phyloP scores from a whole-genome alignment of 192 early-diverging fungal species.

The Entomortierella chlamydospora region DNA sequence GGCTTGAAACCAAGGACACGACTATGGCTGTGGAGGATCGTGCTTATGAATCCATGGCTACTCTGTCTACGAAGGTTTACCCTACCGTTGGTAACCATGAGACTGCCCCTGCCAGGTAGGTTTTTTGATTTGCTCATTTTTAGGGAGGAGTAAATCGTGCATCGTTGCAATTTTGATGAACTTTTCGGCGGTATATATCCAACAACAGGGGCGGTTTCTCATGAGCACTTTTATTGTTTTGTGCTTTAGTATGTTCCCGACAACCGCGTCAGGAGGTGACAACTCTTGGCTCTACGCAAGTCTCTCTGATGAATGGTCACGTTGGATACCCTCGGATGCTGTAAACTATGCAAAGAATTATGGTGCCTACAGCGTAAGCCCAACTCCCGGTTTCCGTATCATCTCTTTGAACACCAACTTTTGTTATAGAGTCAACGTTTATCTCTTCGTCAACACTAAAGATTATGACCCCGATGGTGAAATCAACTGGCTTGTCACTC shows the following conservation, averaged over 20 bases:
- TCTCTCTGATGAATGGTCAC: conserved; percentile 60
- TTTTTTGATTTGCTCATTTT: too few species aligned
- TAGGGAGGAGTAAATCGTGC: too few species aligned
- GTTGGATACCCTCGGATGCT: conserved; percentile 59
- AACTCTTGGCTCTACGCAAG: conserved; percentile 64
- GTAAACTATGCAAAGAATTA: conserved; percentile 54
- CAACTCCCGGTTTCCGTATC: conserved; percentile 57
- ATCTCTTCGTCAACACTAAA: conserved; percentile 57
- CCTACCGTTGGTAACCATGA: conserved; percentile 69
- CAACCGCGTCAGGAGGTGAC: conserved; percentile 42
- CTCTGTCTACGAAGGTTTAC: conserved; percentile 45
- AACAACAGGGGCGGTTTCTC: too few species aligned
- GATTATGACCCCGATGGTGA: conserved; percentile 63
- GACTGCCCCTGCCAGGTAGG: conserved; percentile 55
- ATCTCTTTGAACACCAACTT: conserved; percentile 71
- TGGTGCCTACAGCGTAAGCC: conserved; percentile 63
- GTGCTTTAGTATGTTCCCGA: conserved; percentile 30
- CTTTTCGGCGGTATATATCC: too few species aligned
- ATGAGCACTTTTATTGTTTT: conserved; percentile 5
- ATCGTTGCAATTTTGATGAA: too few species aligned
- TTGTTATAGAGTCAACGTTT: conserved; percentile 68
- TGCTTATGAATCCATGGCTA: conserved; percentile 52
- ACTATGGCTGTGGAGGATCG: conserved; percentile 25
- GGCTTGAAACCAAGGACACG: conserved; percentile 53
- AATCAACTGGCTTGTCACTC: conserved; percentile 60